Base-by-base conservation (phyloP, 75 land plant genomes). In the Selaginella tamariscina region DNA sequence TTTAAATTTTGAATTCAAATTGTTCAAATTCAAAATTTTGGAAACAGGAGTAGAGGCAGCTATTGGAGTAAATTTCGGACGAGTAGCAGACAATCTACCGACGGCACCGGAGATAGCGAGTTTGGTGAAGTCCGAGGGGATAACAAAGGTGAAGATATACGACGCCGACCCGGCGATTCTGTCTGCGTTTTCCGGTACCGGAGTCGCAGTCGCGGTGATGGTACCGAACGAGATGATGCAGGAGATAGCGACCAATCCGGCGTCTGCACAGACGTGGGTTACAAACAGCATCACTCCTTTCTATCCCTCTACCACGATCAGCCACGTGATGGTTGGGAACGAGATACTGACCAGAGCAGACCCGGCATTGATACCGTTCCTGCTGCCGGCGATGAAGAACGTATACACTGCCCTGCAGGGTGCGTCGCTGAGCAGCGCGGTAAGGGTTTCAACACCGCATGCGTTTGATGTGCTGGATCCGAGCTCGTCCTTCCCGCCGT, bases 351-450 rank as follows among this genome's bases (percentile, higher is more conserved):
- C 54, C 54, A 49, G 54, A 20, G 54, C 54, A 49, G 70, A 70
- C 69, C 20, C 54, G n/a, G n/a, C n/a, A 11, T 59, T 70, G 63
- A 22, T 78, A 39, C n/a, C 30, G 0, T 22, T 33, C 26, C 56
- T 83, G 31, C 32, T 83, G 31, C 82, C 78, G 0, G 85, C 85
- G 0, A 67, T 80, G 22, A 11, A 63, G 0, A 80, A 80, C 55
- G n/a, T 83, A 31, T 71, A 73, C 71, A 0, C 8, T 2, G 65
- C 83, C 1, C 71, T 80, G 15, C 66, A 13, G 9, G 60, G 71
- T 1, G 59, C 78, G 30, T 78, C 78, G 27, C 67, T 83, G 24
- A 44, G 28, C 20, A 20, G 20, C 20, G 11, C 54, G 20, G 20
- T 49, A 11, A 49, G 20, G 20, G 20, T 49, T 49, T 49, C 54